These are phyloP conservation scores for Trichoderma citrinoviride DNA, from an alignment of 2,329 filamentous ascomycete species.

Conservation along the genomic window DNA sequence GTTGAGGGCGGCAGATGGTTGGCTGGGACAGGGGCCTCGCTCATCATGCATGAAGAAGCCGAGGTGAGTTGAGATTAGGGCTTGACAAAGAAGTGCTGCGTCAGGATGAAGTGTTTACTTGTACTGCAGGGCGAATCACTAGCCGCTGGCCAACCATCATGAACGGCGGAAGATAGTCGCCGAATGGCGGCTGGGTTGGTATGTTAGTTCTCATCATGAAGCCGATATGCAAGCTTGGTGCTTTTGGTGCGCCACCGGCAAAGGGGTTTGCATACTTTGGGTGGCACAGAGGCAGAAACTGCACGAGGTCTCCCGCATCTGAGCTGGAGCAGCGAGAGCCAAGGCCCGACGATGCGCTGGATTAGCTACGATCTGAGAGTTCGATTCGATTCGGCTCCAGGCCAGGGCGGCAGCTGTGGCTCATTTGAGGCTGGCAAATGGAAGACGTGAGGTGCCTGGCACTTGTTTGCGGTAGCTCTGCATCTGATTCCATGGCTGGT, in stretches of 20 bases:
- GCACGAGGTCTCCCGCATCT: background rate
- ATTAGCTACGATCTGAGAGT: background rate
- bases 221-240: background rate
- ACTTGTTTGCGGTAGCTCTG: background rate
- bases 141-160: background rate
- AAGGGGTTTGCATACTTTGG: background rate
- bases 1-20: background rate
- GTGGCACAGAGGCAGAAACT: background rate
- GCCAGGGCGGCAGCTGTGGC: background rate
- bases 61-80: background rate
- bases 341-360: background rate
- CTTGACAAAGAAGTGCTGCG: background rate
- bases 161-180: background rate
- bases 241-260: background rate
- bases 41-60: background rate
- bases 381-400: background rate
- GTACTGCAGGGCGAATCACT: background rate
- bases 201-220: background rate
- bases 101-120: slow-evolving; percentile 7
- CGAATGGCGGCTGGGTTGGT: background rate
- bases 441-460: background rate
- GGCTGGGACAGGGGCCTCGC: background rate
- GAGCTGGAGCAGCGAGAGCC: background rate
- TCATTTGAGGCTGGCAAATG: background rate
- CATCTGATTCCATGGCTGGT: background rate